Evolutionary conservation across 805 yeast genomes (phyloP).

Genomic region (Tetrapisispora fleetii): DNA sequence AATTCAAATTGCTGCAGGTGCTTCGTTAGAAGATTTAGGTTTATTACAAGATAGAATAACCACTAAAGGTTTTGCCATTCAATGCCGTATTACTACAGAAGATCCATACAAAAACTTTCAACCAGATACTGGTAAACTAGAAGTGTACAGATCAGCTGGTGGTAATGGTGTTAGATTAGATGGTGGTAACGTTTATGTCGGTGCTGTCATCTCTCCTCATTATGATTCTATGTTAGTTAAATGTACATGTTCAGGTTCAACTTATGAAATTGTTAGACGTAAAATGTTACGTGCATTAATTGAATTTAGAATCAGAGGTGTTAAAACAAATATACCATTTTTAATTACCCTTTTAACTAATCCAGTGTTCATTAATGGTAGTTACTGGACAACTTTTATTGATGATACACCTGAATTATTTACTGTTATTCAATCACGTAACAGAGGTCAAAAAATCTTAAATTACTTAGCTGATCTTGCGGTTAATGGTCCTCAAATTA

Average conservation of each 20-base stretch:
- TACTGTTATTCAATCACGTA: conserved; percentile 88
- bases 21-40: conserved; percentile 83
- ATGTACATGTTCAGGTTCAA: conserved; percentile 94
- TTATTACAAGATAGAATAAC: conserved; percentile 89
- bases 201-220: conserved; percentile 92
- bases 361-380: conserved; percentile 74
- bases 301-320: conserved; percentile 98
- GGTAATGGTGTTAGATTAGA: conserved; percentile 99
- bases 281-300: conserved; percentile 95
- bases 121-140: conserved; percentile 97
- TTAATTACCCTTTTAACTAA: conserved; percentile 83
- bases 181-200: conserved; percentile 98
- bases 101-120: conserved; percentile 95
- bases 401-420: conserved; percentile 96
- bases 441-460: conserved; percentile 91
- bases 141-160: conserved; percentile 96
- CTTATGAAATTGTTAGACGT: conserved; percentile 92
- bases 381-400: conserved; percentile 96
- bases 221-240: conserved; percentile 97
- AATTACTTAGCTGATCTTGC: conserved; percentile 87
- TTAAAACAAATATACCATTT: conserved; percentile 96
- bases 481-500: conserved; percentile 92
- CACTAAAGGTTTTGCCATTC: conserved; percentile 95
- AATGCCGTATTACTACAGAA: conserved; percentile 98
- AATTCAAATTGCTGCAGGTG: conserved; percentile 98